A percentile compares a stretch with the other conserved stretches of the same genome.
These are phyloP conservation scores for Colletotrichum agaves DNA, from an alignment of 2,329 filamentous ascomycete species.

Conservation along the genomic window DNA sequence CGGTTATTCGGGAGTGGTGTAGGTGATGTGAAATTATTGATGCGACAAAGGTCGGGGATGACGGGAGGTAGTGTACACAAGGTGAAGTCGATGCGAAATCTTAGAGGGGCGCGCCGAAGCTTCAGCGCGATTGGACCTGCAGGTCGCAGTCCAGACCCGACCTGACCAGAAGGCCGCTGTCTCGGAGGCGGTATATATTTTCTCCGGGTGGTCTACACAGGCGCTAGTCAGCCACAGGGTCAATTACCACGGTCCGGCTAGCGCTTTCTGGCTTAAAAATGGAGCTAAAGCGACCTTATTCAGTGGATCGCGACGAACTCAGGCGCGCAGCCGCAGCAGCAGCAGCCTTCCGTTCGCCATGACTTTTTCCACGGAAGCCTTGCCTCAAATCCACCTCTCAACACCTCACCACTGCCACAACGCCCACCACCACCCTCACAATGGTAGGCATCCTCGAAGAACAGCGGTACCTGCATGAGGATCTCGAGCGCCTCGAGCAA, in stretches of 20 bases:
- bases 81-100: conserved; percentile 17
- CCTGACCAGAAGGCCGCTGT: neutral
- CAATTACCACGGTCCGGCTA: conserved; percentile 4
- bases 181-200: conserved; percentile 11
- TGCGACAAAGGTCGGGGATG: neutral
- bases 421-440: neutral
- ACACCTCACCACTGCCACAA: neutral
- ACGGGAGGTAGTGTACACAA: neutral
- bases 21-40: neutral
- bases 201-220: neutral
- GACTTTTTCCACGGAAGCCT: conserved; percentile 25
- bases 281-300: conserved; percentile 36
- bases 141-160: neutral
- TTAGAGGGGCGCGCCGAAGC: conserved; percentile 34
- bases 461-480: conserved; percentile 93
- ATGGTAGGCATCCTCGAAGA: conserved; percentile 85
- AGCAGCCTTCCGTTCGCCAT: neutral
- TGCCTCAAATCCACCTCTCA: neutral
- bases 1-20: neutral
- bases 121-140: conserved; percentile 6
- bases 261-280: conserved; percentile 11
- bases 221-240: no score
- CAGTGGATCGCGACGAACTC: conserved; percentile 26
- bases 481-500: conserved; percentile 94
- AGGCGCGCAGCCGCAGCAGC: neutral